Base-by-base conservation (phyloP, 441 rosid genomes). In the Populus tomentosa region DNA sequence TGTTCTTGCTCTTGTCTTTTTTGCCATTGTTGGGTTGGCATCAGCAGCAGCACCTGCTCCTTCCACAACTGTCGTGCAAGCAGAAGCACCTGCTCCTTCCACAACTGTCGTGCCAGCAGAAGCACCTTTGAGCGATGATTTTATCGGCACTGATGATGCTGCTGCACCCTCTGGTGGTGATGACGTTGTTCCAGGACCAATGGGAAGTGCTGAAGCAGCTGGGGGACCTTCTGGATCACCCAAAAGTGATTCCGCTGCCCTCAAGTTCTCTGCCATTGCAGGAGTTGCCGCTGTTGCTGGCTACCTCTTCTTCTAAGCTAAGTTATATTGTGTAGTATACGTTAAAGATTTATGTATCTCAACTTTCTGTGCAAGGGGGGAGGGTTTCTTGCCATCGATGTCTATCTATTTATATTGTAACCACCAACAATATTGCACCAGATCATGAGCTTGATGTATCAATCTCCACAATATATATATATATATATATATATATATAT, bases 241-340 rank as follows among this genome's bases (percentile, higher is more conserved):
- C 20, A 8, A 18, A 32, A 35, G 42, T 14, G 50, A 10, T 68
- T 36, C 71, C 13, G 35, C 71, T n/a, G 42, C 71, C n/a, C 50
- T 68, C 13, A 38, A 68, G 42, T 18, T 35, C 71, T 68, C 71
- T 20, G 71, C 42, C 71, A 3, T 35, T 6, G 10, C 42, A 16
- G 71, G 71, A 68, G 32, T 64, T 13, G 71, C 71, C 11, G 71
- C 42, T 35, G 50, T 20, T 2, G 71, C 71, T n/a, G 71, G 42
- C 46, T 68, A 16, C 46, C n/a, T 68, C 21, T 23, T 21, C 26
- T 21, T 64, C 32, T 64, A 64, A 64, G 59, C 59, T 26, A 50
- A 50, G 61, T 18, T 18, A 6, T 18, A 6, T 6, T 6, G n/a
- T 53, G 21, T 53, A 53, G 61, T 6, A 6, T 53, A 16, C 21